phyloP scores from a whole-genome alignment of 257 asterid genomes.

The Verbena officinalis region DNA sequence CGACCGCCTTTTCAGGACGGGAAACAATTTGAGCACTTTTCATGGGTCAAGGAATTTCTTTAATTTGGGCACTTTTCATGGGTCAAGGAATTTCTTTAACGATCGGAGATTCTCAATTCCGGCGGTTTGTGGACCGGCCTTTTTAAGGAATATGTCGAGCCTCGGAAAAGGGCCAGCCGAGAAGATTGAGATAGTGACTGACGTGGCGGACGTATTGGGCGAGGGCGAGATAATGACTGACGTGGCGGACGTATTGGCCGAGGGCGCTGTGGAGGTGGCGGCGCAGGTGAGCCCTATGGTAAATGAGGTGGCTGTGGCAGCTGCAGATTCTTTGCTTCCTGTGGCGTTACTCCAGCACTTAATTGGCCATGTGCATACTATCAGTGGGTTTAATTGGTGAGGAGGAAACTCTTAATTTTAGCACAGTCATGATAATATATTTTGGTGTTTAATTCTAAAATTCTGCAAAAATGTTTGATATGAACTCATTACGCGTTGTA shows the following conservation, averaged over 20 bases:
- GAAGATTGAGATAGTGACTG: constrained; percentile 55
- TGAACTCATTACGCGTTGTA: not conserved
- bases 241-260: too few species aligned
- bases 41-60: too few species aligned
- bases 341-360: constrained; percentile 73
- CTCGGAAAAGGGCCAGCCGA: constrained; percentile 51
- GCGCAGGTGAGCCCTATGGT: constrained; percentile 53
- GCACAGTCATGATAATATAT: not conserved
- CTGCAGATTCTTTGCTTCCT: constrained; percentile 77
- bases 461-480: not conserved
- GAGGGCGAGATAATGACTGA: too few species aligned
- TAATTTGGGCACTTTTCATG: too few species aligned
- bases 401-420: constrained; percentile 27
- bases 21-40: constrained; percentile 27
- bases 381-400: constrained; percentile 75
- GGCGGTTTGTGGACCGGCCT: constrained; percentile 39
- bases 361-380: constrained; percentile 67
- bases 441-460: not conserved
- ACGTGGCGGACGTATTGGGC: too few species aligned
- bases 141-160: constrained; percentile 61
- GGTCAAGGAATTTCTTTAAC: constrained; percentile 36
- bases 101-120: constrained; percentile 44
- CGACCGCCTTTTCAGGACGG: constrained; percentile 30
- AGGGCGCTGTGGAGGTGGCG: constrained; percentile 48
- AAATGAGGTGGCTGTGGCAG: constrained; percentile 79